Percentiles rank a stretch among this genome's conserved stretches.
Conservation (phyloP, 2,329 filamentous ascomycete genomes). For the Hirsutella thompsonii region DNA sequence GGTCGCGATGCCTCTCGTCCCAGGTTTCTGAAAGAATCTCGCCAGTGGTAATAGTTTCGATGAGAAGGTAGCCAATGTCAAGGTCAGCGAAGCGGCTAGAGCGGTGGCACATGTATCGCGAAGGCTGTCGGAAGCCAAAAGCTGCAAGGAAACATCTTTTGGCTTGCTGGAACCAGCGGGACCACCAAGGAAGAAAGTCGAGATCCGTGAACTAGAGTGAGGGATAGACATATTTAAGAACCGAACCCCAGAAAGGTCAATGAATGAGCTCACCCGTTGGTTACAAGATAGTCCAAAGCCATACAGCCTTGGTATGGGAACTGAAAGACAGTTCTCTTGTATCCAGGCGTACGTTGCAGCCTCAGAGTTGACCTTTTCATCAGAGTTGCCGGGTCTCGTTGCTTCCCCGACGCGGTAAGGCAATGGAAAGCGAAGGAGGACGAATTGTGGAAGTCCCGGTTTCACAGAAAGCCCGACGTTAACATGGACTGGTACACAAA, state of each 20-base stretch:
- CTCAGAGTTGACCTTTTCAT: slow-evolving; percentile 23
- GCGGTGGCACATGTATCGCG: slow-evolving; percentile 4
- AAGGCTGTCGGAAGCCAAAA: slow-evolving; percentile 6
- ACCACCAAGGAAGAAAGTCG: neutral
- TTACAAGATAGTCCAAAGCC: slow-evolving; percentile 10
- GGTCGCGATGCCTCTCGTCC: slow-evolving; percentile 8
- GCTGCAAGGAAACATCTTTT: slow-evolving; percentile 1
- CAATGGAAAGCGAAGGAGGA: slow-evolving; percentile 12
- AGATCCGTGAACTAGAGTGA: neutral
- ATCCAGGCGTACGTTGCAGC: slow-evolving; percentile 10
- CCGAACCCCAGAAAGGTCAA: neutral
- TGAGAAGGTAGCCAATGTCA: slow-evolving; percentile 9
- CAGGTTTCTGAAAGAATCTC: slow-evolving; percentile 10
- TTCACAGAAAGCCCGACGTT: slow-evolving; percentile 1
- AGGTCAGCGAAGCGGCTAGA: slow-evolving; percentile 5
- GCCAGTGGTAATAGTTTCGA: slow-evolving; percentile 8
- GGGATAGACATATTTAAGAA: neutral
- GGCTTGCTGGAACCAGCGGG: neutral
- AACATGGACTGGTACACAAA: slow-evolving; percentile 14
- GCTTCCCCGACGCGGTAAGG: slow-evolving; percentile 22
- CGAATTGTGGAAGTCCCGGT: slow-evolving; percentile 1
- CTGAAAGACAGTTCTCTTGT: slow-evolving; percentile 7
- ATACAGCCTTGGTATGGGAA: slow-evolving; percentile 12
- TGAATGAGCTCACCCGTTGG: slow-evolving; percentile 5
- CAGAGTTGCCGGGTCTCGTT: slow-evolving; percentile 21